Percentiles rank a stretch among this genome's conserved stretches.
Evolutionary conservation across 306 rosid genomes (phyloP).

Genomic region (Cicer chorassanicum): DNA sequence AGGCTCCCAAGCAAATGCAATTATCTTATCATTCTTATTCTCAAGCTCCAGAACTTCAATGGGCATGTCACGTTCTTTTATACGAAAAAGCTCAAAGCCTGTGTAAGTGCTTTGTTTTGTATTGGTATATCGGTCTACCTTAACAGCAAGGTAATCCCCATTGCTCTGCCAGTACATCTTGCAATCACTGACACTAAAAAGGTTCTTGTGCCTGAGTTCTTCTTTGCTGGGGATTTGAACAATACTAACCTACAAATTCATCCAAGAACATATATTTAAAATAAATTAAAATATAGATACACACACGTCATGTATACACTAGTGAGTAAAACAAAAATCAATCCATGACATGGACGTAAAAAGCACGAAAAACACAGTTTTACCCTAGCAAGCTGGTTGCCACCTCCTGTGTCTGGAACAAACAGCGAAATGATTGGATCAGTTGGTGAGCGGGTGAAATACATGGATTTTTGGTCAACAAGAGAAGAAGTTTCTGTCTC

Average conservation of each 20-base stretch:
- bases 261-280: slow-evolving; percentile 30
- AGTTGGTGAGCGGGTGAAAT: slow-evolving; percentile 89
- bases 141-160: slow-evolving; percentile 88
- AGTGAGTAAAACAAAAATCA: neutral
- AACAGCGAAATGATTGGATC: slow-evolving; percentile 83
- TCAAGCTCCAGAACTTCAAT: slow-evolving; percentile 87
- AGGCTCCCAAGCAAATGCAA: slow-evolving; percentile 97
- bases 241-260: slow-evolving; percentile 71
- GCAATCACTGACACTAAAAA: slow-evolving; percentile 85
- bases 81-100: slow-evolving; percentile 84
- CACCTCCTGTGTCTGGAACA: slow-evolving; percentile 95
- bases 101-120: slow-evolving; percentile 79
- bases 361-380: slow-evolving; percentile 27
- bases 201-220: slow-evolving; percentile 80
- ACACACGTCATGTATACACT: neutral
- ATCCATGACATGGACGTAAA: neutral
- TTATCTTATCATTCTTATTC: slow-evolving; percentile 86
- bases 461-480: slow-evolving; percentile 69
- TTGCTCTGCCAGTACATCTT: slow-evolving; percentile 93
- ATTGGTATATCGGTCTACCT: slow-evolving; percentile 75
- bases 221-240: slow-evolving; percentile 84
- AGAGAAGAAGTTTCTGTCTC: slow-evolving; percentile 88
- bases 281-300: neutral
- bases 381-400: slow-evolving; percentile 95
- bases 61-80: slow-evolving; percentile 83